Evolutionary conservation across 2,329 filamentous ascomycete species (phyloP).

Genomic region (Colletotrichum spaethianum): DNA sequence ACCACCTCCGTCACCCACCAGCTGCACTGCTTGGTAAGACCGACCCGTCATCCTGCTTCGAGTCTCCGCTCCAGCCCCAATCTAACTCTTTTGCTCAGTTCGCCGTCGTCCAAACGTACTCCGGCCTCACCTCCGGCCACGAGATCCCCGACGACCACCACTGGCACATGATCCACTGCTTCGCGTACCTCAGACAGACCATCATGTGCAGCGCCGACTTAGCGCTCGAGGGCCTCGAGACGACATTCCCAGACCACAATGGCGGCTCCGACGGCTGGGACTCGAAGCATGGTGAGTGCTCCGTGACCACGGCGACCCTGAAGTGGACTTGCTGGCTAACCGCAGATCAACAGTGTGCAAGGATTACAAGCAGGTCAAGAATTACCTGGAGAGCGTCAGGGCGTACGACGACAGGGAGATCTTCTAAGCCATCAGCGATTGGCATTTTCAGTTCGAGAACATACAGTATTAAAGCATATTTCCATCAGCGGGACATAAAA

Average conservation of each 20-base stretch:
- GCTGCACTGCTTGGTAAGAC: constrained; percentile 57
- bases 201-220: constrained; percentile 63
- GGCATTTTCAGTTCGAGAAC: constrained; percentile 9
- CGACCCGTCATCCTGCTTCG: too few species aligned
- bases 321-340: constrained; percentile 5
- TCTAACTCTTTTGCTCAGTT: constrained; percentile 44
- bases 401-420: constrained; percentile 61
- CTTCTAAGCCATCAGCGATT: constrained; percentile 47
- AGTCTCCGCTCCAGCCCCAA: not conserved
- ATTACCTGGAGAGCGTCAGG: constrained; percentile 59
- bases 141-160: constrained; percentile 59
- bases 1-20: constrained; percentile 61
- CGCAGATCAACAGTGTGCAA: constrained; percentile 54
- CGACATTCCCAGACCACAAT: constrained; percentile 62
- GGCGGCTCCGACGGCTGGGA: constrained; percentile 63
- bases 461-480: not conserved
- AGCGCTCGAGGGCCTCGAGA: constrained; percentile 61
- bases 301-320: not conserved
- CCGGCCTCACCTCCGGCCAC: constrained; percentile 55
- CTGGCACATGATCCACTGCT: constrained; percentile 64
- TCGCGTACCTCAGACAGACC: constrained; percentile 63
- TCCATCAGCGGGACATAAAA: not conserved
- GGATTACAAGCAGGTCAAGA: constrained; percentile 57
- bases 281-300: constrained; percentile 57
- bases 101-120: constrained; percentile 60